phyloP scores from a whole-genome alignment of 768 basidiomycete species.

The Kwoniella dendrophila region DNA sequence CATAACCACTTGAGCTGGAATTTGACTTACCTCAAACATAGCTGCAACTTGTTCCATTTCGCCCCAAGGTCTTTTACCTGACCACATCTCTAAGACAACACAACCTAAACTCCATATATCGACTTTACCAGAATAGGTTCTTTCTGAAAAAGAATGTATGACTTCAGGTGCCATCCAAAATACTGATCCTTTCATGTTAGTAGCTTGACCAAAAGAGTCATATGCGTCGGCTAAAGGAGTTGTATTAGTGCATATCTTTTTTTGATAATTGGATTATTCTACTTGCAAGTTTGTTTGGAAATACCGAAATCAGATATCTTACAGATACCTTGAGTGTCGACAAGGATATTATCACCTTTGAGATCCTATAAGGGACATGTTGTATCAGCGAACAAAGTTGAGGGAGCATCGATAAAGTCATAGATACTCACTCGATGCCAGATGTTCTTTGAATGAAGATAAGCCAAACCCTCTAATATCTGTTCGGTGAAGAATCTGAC shows the following conservation, averaged over 20 bases:
- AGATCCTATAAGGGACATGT: constrained; percentile 66
- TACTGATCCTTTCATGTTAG: constrained; percentile 95
- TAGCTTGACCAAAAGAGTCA: constrained; percentile 69
- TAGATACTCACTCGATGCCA: constrained; percentile 84
- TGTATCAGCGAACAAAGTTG: too few relatives aligned
- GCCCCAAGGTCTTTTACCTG: constrained; percentile 91
- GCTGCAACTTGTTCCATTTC: constrained; percentile 84
- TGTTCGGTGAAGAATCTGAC: constrained; percentile 90
- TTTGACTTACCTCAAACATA: constrained; percentile 78
- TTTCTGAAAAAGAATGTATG: constrained; percentile 71
- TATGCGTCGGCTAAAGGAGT: constrained; percentile 70
- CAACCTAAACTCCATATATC: constrained; percentile 97
- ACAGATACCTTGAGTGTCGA: constrained; percentile 86
- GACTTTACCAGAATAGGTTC: constrained; percentile 91
- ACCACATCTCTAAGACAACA: constrained; percentile 99
- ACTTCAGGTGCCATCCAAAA: constrained; percentile 99
- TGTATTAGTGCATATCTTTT: too few relatives aligned
- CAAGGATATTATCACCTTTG: constrained; percentile 97
- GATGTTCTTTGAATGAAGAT: constrained; percentile 87
- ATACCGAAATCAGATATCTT: constrained; percentile 96
- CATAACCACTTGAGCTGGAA: neutral
- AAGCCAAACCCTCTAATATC: constrained; percentile 86
- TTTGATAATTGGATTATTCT: too few relatives aligned
- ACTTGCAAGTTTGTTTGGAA: constrained; percentile 75
- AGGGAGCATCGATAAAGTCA: too few relatives aligned